phyloP scores from a whole-genome alignment of 2,329 filamentous ascomycete genomes.

The Colletotrichum sp. region DNA sequence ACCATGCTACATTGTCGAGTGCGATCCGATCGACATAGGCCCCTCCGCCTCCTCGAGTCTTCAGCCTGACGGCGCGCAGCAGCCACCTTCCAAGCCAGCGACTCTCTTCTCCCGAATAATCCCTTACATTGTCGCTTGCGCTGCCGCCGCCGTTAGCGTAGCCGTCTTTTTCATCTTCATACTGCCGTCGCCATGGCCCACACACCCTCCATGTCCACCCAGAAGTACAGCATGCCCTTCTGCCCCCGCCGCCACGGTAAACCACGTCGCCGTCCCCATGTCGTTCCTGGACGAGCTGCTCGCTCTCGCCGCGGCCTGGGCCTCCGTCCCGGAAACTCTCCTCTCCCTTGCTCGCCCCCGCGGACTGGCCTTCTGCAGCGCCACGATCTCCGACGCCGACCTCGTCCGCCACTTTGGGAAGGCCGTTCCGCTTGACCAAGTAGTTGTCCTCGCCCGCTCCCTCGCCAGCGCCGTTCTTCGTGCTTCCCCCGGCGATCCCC shows the following conservation, averaged over 20 bases:
- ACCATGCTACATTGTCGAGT: background rate
- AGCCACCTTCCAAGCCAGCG: background rate
- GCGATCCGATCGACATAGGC: background rate
- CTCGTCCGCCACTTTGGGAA: background rate
- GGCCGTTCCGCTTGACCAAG: background rate
- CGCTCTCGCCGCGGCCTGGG: conserved; percentile 1
- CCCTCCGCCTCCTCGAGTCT: background rate
- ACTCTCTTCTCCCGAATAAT: background rate
- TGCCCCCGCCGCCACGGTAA: background rate
- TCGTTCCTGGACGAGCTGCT: background rate
- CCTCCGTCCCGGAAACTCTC: background rate
- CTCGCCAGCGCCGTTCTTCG: background rate
- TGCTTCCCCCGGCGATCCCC: background rate
- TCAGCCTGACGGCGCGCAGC: background rate
- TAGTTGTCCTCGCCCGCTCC: background rate
- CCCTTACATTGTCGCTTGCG: background rate
- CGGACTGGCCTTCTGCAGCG: background rate
- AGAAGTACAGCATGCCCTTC: background rate
- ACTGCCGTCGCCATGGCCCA: background rate
- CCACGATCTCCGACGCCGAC: background rate
- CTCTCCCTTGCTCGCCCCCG: background rate
- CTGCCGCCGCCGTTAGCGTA: background rate
- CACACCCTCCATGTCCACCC: background rate
- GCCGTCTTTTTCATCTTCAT: conserved; percentile 1
- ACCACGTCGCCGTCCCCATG: background rate